These are phyloP conservation scores for Auricularia auricula-judae DNA, from an alignment of 768 basidiomycete species.

Conservation along the genomic window DNA sequence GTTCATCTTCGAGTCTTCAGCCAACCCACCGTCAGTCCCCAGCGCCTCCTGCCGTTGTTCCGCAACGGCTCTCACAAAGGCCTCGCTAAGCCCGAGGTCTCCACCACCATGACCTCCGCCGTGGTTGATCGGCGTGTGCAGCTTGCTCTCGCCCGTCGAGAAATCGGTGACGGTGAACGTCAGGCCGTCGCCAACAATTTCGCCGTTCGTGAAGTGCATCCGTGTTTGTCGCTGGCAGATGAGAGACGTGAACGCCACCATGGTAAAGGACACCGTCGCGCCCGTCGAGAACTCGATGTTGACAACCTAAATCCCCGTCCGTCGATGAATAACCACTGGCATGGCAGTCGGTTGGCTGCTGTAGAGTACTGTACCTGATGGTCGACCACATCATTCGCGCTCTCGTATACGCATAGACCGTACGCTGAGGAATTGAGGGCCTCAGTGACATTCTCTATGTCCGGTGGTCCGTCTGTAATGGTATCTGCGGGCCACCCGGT, in stretches of 20 bases:
- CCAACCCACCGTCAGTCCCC: conserved; percentile 35
- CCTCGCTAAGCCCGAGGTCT: conserved; percentile 60
- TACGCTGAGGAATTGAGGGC: conserved; percentile 65
- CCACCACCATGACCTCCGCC: conserved; percentile 80
- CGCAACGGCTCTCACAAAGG: conserved; percentile 69
- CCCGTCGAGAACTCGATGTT: conserved; percentile 80
- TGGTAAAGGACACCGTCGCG: conserved; percentile 75
- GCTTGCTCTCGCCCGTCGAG: conserved; percentile 30
- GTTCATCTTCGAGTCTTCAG: too few relatives aligned
- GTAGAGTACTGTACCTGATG: conserved; percentile 41
- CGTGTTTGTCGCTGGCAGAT: conserved; percentile 78
- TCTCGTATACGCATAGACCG: conserved; percentile 77
- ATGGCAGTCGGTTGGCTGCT: background rate
- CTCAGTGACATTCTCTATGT: conserved; percentile 73
- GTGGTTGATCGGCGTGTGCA: conserved; percentile 38
- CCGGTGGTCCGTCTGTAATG: conserved; percentile 71
- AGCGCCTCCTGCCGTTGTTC: conserved; percentile 50
- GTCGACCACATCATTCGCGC: conserved; percentile 78
- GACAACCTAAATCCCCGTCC: conserved; percentile 41
- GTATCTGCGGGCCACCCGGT: conserved; percentile 54
- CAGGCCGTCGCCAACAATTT: conserved; percentile 79
- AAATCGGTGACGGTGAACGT: conserved; percentile 72
- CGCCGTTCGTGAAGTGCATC: conserved; percentile 77
- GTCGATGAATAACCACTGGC: background rate
- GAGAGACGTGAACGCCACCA: conserved; percentile 71